phyloP scores from a whole-genome alignment of 306 rosid genomes.

The Trifolium subterraneum region DNA sequence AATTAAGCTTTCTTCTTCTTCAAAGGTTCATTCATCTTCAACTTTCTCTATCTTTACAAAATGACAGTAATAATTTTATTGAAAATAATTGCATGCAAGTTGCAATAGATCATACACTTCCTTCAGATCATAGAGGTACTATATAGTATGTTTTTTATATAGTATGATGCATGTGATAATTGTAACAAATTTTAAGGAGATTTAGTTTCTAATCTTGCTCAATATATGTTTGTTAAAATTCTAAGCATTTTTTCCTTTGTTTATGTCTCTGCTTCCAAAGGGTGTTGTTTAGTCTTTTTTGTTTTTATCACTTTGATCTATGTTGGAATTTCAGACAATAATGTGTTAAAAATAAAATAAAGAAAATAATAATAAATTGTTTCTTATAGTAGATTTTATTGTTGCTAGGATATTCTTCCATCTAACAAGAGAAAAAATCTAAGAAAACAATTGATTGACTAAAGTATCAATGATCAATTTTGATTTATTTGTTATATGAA shows the following conservation, averaged over 20 bases:
- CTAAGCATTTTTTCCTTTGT: conserved; percentile 12
- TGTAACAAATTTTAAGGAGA: neutral
- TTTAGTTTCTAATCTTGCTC: conserved; percentile 19
- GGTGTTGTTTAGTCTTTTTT: conserved; percentile 32
- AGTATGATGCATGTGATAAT: conserved; percentile 18
- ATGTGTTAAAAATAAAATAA: neutral
- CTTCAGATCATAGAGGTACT: conserved; percentile 23
- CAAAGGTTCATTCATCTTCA: conserved; percentile 46
- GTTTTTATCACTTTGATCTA: neutral
- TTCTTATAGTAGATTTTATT: too few species aligned
- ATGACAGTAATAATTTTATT: conserved; percentile 20
- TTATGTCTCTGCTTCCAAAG: conserved; percentile 26
- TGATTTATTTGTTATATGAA: neutral
- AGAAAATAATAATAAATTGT: too few species aligned
- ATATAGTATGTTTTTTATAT: conserved; percentile 4
- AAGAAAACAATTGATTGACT: too few species aligned
- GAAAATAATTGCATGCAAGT: neutral
- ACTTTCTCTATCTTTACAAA: conserved; percentile 38
- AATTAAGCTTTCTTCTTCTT: conserved; percentile 38
- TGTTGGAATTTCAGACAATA: neutral
- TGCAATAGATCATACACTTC: neutral
- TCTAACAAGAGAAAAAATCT: too few species aligned
- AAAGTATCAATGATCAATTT: too few species aligned
- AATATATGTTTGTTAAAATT: conserved; percentile 4
- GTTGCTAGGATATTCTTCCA: too few species aligned